Conservation (phyloP, 495 filamentous ascomycete genomes). For the Amniculicola lignicola region DNA sequence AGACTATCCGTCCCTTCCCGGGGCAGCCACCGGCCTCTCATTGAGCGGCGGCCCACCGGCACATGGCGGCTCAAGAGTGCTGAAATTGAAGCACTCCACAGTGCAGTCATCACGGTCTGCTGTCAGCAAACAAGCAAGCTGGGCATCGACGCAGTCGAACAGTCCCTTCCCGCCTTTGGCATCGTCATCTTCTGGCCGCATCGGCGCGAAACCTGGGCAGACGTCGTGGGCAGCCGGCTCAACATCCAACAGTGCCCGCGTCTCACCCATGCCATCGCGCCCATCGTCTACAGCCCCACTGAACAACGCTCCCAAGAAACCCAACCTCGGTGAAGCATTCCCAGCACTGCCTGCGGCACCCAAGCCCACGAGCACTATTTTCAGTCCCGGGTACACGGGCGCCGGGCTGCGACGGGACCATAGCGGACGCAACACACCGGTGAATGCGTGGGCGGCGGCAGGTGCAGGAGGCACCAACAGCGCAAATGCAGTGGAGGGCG, state of each 20-base stretch:
- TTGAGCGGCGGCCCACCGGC: slow-evolving; percentile 49
- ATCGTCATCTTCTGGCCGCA: slow-evolving; percentile 34
- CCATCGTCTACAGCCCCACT: slow-evolving; percentile 36
- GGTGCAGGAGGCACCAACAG: slow-evolving; percentile 33
- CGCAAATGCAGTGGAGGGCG: slow-evolving; percentile 16
- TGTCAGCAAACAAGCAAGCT: slow-evolving; percentile 51
- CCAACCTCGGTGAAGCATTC: slow-evolving; percentile 59
- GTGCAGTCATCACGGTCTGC: slow-evolving; percentile 66
- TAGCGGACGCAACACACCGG: slow-evolving; percentile 37
- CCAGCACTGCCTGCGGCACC: slow-evolving; percentile 75
- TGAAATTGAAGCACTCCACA: slow-evolving; percentile 74
- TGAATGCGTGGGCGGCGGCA: slow-evolving; percentile 48
- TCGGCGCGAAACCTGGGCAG: slow-evolving; percentile 46
- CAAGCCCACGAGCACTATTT: slow-evolving; percentile 73
- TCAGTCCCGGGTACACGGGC: slow-evolving; percentile 66
- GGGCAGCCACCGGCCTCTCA: slow-evolving; percentile 54
- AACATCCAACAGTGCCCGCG: slow-evolving; percentile 29
- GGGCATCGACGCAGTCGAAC: slow-evolving; percentile 40
- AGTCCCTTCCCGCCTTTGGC: slow-evolving; percentile 38
- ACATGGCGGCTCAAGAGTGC: slow-evolving; percentile 58
- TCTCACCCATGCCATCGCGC: slow-evolving; percentile 31
- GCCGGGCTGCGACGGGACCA: slow-evolving; percentile 69
- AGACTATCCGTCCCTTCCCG: slow-evolving; percentile 88
- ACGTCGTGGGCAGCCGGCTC: slow-evolving; percentile 52
- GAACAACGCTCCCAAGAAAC: slow-evolving; percentile 30